Evolutionary conservation across 441 rosid species (phyloP), one percentile per base, ranked within the genome.

Genomic region (Erodium texanum): DNA sequence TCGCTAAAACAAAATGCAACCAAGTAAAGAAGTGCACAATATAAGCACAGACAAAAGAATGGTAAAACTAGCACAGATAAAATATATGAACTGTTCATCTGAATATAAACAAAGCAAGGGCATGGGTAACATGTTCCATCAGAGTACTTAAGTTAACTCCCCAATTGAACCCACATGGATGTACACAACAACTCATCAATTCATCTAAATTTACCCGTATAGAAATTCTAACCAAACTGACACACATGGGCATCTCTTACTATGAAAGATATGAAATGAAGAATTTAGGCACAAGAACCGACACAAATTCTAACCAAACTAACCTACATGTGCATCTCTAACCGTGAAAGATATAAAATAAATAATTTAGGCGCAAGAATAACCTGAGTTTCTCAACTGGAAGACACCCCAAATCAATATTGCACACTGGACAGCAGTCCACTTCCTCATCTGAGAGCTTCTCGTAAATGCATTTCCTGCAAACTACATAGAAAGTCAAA

Each of bases 301-400:
- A 27, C 29, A 27, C 1, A 27, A 27, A 27, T 27, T 38, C 45
- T 38, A 38, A 38, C 45, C 45, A 38, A 38, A 38, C 45, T 38
- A 10, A 38, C 45, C 45, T 7, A 38, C 45, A 7, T 38, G 45
- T 7, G 45, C 45, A 38, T 38, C 11, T 3, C 11, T 38, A 38
- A 38, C 11, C 45, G 8, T 38, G 45, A 38, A 38, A 27, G 29
- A 38, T 10, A 38, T 10, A 38, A 9, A 10, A 7, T 38, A 38
- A 38, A 38, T 9, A 5, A 38, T 38, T 38, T 5, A 38, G 6
- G 45, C 9, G 8, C 45, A 38, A 7, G 45, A 38, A 38, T 15
- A 52, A 83, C 93, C 93, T 79, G 67, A 88, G 86, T 77, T 88
- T 88, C 74, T 88, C 90, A 66, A 79, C 84, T 2, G 93, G 90